Evolutionary conservation across 768 basidiomycete genomes (phyloP), one percentile per base, ranked within the genome.

Genomic region (Coprinellus micaceus): DNA sequence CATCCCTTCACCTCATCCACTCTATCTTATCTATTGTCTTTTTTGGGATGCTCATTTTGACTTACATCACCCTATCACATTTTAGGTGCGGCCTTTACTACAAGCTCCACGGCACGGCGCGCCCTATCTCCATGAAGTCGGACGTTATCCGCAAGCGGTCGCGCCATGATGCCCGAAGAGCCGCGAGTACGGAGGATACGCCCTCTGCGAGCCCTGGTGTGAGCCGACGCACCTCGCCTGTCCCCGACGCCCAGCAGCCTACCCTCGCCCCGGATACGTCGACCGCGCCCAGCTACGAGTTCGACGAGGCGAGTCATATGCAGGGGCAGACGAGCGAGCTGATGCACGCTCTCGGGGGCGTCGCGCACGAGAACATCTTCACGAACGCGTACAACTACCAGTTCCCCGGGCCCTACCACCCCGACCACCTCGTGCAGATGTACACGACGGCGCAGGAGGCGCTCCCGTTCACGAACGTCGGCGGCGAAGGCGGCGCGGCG

Each of bases 101-200:
- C 72, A 93, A 93, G 68, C 74, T 93, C 2, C 89, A 93, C 67
- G 91, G 91, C 17, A 86, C 90, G 19, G 85, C 88, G 1, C 85
- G 91, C 24, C 91, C 91, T 1, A 90, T 92, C 58, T 90, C 88
- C 7, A 93, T 94, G 91, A 93, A 93, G 68, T 91, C 89, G 3
- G 91, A 94, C 60, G 85, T 92, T 33, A 91, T 94, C 61, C 88
- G 91, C 58, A 93, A 93, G 66, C 85, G 91, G 39, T 89, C 91
- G 2, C 77, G 91, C 1, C 89, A 91, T 61, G 89, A 92, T 57
- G 85, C 87, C 21, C 82, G 88, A 33, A 81, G 86, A 19, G 62
- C 73, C 52, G 80, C 15, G 53, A 64, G 55, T 40, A 67, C 74
- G 21, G 79, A 84, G 47, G 87, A 89, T 58, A 88, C 87, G 0